A percentile compares a stretch with the other conserved stretches of the same genome.
Conservation (phyloP, 768 basidiomycete species). For the Hericium erinaceus region DNA sequence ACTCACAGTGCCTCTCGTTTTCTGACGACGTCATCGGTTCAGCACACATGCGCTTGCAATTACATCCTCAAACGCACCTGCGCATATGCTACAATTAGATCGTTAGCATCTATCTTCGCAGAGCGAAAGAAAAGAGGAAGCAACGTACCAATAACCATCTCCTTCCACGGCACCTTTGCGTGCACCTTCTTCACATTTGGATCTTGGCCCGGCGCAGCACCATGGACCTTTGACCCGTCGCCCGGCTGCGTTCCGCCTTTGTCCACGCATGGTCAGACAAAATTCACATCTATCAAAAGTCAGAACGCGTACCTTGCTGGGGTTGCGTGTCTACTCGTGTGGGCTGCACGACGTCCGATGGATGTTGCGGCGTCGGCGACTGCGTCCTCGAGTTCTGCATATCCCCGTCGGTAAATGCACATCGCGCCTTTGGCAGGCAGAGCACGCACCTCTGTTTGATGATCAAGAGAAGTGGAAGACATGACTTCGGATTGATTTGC, state of each 20-base stretch:
- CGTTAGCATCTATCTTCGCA: neutral
- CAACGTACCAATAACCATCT: slow-evolving; percentile 43
- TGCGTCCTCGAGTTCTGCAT: no score
- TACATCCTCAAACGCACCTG: neutral
- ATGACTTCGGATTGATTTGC: no score
- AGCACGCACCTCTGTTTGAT: no score
- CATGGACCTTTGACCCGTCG: slow-evolving; percentile 26
- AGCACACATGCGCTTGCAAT: neutral
- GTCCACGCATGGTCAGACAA: neutral
- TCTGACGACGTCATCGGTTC: neutral
- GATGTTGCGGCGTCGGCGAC: neutral
- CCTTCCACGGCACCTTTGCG: slow-evolving; percentile 44
- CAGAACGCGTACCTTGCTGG: neutral
- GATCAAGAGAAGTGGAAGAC: no score
- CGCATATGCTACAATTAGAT: neutral
- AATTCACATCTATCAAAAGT: slow-evolving; percentile 9
- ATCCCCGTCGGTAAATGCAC: no score
- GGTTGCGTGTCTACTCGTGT: neutral
- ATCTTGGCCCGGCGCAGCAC: slow-evolving; percentile 1
- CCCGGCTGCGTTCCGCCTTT: slow-evolving; percentile 27
- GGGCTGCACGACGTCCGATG: neutral
- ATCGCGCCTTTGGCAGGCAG: no score
- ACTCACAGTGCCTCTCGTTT: slow-evolving; percentile 10
- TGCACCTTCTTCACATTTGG: slow-evolving; percentile 18
- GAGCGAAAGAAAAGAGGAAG: neutral